Percentiles rank a stretch among this genome's conserved stretches.
Conservation (phyloP, 2,329 filamentous ascomycete species). For the Colletotrichum theobromicola region DNA sequence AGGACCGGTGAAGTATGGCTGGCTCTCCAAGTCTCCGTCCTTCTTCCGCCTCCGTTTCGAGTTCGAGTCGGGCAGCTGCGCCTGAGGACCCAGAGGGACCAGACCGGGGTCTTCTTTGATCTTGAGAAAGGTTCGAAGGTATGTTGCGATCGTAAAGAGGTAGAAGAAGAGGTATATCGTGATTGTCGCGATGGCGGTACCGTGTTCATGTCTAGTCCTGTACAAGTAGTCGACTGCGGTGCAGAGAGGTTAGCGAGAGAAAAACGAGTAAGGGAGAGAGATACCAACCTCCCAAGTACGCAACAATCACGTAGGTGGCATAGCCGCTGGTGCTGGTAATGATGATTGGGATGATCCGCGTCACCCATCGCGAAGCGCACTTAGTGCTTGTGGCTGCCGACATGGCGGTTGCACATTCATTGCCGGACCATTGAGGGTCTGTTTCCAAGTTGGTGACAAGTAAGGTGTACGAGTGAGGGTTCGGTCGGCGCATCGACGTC, state of each 20-base stretch:
- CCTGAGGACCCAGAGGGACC: slow-evolving; percentile 61
- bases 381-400: slow-evolving; percentile 33
- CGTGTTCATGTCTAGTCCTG: slow-evolving; percentile 46
- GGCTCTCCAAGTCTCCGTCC: slow-evolving; percentile 37
- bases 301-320: slow-evolving; percentile 74
- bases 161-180: slow-evolving; percentile 77
- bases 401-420: slow-evolving; percentile 14
- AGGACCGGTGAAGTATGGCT: slow-evolving; percentile 37
- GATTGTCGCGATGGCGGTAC: slow-evolving; percentile 72
- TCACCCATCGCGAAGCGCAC: slow-evolving; percentile 61
- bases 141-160: slow-evolving; percentile 68
- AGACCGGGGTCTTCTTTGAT: slow-evolving; percentile 77
- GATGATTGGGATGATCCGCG: slow-evolving; percentile 72
- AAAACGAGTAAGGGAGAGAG: not conserved
- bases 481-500: not conserved
- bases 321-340: slow-evolving; percentile 71
- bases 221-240: slow-evolving; percentile 76
- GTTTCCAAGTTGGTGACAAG: not conserved
- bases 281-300: slow-evolving; percentile 69
- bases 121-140: slow-evolving; percentile 72
- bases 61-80: slow-evolving; percentile 7
- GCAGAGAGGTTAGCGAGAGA: not conserved
- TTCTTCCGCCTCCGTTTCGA: slow-evolving; percentile 29
- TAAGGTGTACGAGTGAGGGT: not conserved
- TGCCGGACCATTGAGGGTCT: not conserved